Conservation (phyloP, 805 yeast genomes). For the Monosporozyma siamensis region DNA sequence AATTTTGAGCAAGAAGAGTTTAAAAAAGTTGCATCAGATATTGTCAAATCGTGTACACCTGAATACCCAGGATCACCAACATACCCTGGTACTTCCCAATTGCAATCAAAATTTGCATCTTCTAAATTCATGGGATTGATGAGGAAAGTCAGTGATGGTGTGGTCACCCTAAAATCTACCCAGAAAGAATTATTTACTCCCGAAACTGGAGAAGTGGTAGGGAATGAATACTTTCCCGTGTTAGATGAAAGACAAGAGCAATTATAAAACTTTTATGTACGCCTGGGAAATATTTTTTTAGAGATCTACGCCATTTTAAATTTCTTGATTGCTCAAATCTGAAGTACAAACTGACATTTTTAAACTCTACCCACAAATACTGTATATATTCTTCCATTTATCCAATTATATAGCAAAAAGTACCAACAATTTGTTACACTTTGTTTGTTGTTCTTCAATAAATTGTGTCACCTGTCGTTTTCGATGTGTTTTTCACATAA, state of each 20-base stretch:
- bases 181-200: conserved; percentile 18
- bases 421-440: too few species aligned
- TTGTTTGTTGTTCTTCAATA: too few species aligned
- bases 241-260: conserved; percentile 6
- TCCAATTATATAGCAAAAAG: too few species aligned
- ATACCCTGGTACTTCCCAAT: background rate
- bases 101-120: conserved; percentile 12
- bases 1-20: conserved; percentile 20
- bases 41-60: conserved; percentile 15
- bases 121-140: conserved; percentile 26
- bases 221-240: conserved; percentile 22
- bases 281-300: too few species aligned
- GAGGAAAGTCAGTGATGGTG: conserved; percentile 26
- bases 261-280: background rate
- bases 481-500: too few species aligned
- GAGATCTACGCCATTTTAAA: too few species aligned
- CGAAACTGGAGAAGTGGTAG: conserved; percentile 19
- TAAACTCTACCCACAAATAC: too few species aligned
- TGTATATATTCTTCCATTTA: too few species aligned
- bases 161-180: conserved; percentile 16
- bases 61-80: conserved; percentile 8
- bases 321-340: too few species aligned
- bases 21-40: conserved; percentile 20
- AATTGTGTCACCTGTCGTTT: too few species aligned
- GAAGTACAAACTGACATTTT: too few species aligned